A percentile compares a stretch with the other conserved stretches of the same genome.
These are phyloP conservation scores for Ganoderma lingzhi DNA, from an alignment of 1,284 basidiomycete species.

Conservation along the genomic window DNA sequence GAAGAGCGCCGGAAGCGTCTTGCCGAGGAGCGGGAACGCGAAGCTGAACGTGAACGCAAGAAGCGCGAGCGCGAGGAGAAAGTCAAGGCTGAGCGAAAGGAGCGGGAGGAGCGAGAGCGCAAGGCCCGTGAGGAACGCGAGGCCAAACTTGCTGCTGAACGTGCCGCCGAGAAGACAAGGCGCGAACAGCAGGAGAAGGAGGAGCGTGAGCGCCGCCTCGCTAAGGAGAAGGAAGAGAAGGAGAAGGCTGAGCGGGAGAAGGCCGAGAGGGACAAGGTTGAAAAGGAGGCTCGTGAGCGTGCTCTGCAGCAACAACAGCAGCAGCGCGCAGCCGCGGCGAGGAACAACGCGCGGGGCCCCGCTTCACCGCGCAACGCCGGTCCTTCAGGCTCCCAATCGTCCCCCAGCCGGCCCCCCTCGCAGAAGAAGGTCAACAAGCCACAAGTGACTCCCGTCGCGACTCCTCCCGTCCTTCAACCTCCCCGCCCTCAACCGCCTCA, in stretches of 20 bases:
- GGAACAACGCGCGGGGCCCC: slow-evolving; percentile 49
- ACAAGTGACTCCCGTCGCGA: slow-evolving; percentile 36
- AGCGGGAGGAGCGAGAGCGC: slow-evolving; percentile 69
- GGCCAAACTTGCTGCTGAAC: slow-evolving; percentile 60
- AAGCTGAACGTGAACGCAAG: slow-evolving; percentile 70
- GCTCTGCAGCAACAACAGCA: slow-evolving; percentile 48
- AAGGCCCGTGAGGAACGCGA: slow-evolving; percentile 65
- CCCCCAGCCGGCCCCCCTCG: slow-evolving; percentile 50
- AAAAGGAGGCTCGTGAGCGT: slow-evolving; percentile 50
- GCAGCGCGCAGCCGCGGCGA: slow-evolving; percentile 40
- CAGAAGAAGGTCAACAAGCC: slow-evolving; percentile 63
- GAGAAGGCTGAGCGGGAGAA: slow-evolving; percentile 70
- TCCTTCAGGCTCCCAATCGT: slow-evolving; percentile 56
- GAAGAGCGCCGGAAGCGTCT: slow-evolving; percentile 80
- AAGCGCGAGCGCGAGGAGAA: slow-evolving; percentile 74
- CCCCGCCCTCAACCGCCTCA: slow-evolving; percentile 43
- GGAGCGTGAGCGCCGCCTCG: slow-evolving; percentile 61
- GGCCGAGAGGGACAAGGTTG: slow-evolving; percentile 58
- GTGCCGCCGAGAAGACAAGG: slow-evolving; percentile 52
- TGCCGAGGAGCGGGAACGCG: slow-evolving; percentile 71
- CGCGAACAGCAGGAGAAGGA: slow-evolving; percentile 68
- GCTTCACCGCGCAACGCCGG: slow-evolving; percentile 58
- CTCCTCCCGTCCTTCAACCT: slow-evolving; percentile 40
- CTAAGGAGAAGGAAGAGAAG: slow-evolving; percentile 62
- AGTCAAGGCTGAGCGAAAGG: slow-evolving; percentile 66